Conservation (phyloP, 2,329 filamentous ascomycete species). For the Rhynchosporium graminicola region DNA sequence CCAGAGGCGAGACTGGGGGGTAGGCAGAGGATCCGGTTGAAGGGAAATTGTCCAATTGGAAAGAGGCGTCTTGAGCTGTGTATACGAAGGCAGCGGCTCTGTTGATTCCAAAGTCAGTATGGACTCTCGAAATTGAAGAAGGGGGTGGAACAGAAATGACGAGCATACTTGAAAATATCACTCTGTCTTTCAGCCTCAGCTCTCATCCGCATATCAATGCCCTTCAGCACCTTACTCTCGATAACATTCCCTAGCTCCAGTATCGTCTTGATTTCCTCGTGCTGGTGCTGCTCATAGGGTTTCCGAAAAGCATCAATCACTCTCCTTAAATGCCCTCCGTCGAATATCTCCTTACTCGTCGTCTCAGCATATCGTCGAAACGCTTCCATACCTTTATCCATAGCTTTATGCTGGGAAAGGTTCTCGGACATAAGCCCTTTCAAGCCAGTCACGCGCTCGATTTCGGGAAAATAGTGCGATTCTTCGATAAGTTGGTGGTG, state of each 20-base stretch:
- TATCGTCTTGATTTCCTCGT: conserved; percentile 38
- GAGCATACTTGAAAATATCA: conserved; percentile 34
- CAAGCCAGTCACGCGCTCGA: conserved; percentile 39
- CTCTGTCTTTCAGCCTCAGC: conserved; percentile 28
- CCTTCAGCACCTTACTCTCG: conserved; percentile 20
- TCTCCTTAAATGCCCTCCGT: conserved; percentile 29
- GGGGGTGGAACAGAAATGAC: not conserved
- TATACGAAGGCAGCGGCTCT: conserved; percentile 33
- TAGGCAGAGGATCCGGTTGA: not conserved
- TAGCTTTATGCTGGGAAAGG: conserved; percentile 41
- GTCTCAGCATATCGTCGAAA: conserved; percentile 36
- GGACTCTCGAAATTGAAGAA: not conserved
- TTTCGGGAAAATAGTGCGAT: conserved; percentile 41
- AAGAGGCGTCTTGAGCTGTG: conserved; percentile 26
- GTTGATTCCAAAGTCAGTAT: not conserved
- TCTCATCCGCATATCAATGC: conserved; percentile 29
- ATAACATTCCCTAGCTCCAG: conserved; percentile 32
- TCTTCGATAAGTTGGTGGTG: conserved; percentile 44
- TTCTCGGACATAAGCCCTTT: conserved; percentile 41
- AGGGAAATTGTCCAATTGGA: conserved; percentile 22
- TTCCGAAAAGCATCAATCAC: conserved; percentile 36
- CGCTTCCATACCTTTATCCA: conserved; percentile 38
- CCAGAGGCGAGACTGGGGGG: conserved; percentile 40
- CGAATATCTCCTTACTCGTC: conserved; percentile 33
- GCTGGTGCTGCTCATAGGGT: conserved; percentile 36